These are phyloP conservation scores for Blakeslea trispora DNA, from an alignment of 371 early-diverging fungal genomes.

Conservation along the genomic window DNA sequence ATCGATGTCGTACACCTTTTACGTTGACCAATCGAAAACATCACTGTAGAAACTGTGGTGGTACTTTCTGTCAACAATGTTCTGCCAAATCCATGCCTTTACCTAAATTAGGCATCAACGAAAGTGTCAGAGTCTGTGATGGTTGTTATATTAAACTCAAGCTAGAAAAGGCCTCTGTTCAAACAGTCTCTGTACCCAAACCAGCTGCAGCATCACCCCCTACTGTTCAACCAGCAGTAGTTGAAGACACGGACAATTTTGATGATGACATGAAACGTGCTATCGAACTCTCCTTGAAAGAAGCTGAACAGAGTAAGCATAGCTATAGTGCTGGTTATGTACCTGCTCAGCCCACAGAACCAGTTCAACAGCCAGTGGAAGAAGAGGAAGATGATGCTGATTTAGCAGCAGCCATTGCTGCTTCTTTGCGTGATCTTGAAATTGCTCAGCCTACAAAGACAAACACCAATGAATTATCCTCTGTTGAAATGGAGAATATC, in stretches of 20 bases:
- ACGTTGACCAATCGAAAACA: slow-evolving; percentile 96
- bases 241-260: slow-evolving; percentile 50
- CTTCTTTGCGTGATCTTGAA: slow-evolving; percentile 76
- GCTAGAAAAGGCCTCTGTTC: slow-evolving; percentile 39
- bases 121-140: slow-evolving; percentile 94
- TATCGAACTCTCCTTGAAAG: slow-evolving; percentile 85
- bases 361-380: slow-evolving; percentile 15
- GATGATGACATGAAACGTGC: slow-evolving; percentile 90
- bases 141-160: slow-evolving; percentile 78
- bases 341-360: slow-evolving; percentile 18
- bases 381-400: slow-evolving; percentile 86
- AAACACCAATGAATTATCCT: slow-evolving; percentile 50
- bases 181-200: slow-evolving; percentile 6
- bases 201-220: slow-evolving; percentile 2
- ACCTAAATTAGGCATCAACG: slow-evolving; percentile 86
- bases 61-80: slow-evolving; percentile 91
- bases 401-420: slow-evolving; percentile 91
- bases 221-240: background rate
- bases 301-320: slow-evolving; percentile 59
- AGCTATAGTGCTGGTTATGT: slow-evolving; percentile 39
- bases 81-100: slow-evolving; percentile 84
- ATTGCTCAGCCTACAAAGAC: slow-evolving; percentile 11
- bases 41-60: slow-evolving; percentile 96
- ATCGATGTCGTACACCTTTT: slow-evolving; percentile 90
- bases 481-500: slow-evolving; percentile 75